Evolutionary conservation across 1,284 basidiomycete genomes (phyloP).

Genomic region (Rhodotorula sp.): DNA sequence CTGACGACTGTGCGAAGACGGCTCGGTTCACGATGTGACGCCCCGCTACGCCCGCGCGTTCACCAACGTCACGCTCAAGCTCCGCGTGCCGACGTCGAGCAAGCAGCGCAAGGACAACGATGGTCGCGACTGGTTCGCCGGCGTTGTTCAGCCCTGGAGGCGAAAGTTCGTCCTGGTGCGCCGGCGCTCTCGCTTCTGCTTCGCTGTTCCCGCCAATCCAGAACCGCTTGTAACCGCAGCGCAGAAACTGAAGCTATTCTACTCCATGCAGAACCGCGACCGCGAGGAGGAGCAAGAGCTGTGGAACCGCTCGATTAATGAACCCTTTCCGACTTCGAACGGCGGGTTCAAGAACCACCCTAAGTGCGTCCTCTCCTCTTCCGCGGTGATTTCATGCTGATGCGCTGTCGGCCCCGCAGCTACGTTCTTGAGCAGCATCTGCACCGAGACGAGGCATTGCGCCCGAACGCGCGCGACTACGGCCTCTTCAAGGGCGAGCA

Average conservation of each 20-base stretch:
- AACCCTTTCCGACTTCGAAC: slow-evolving; percentile 93
- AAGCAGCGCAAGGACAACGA: slow-evolving; percentile 26
- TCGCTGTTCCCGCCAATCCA: too few relatives aligned
- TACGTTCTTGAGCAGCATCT: slow-evolving; percentile 89
- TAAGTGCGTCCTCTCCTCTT: slow-evolving; percentile 58
- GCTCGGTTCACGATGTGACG: slow-evolving; percentile 65
- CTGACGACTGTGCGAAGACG: slow-evolving; percentile 17
- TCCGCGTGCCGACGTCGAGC: slow-evolving; percentile 35
- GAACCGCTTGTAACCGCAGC: too few relatives aligned
- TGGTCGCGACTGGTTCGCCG: slow-evolving; percentile 43
- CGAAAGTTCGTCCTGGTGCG: slow-evolving; percentile 77
- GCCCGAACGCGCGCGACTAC: slow-evolving; percentile 73
- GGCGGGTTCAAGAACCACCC: slow-evolving; percentile 95
- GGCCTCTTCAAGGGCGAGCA: slow-evolving; percentile 86
- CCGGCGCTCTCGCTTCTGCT: slow-evolving; percentile 18
- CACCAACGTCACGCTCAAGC: slow-evolving; percentile 39
- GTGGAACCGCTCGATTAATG: slow-evolving; percentile 71
- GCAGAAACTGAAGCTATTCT: not conserved
- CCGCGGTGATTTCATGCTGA: not conserved
- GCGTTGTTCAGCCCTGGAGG: slow-evolving; percentile 63
- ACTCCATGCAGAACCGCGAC: slow-evolving; percentile 71
- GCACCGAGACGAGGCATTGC: slow-evolving; percentile 81
- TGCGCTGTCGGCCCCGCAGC: slow-evolving; percentile 54
- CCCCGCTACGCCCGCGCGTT: slow-evolving; percentile 62
- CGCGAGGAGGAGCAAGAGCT: slow-evolving; percentile 94